These are phyloP conservation scores for Dendrocalamus latiflorus DNA, from an alignment of 202 grass and related monocot genomes.

Conservation along the genomic window DNA sequence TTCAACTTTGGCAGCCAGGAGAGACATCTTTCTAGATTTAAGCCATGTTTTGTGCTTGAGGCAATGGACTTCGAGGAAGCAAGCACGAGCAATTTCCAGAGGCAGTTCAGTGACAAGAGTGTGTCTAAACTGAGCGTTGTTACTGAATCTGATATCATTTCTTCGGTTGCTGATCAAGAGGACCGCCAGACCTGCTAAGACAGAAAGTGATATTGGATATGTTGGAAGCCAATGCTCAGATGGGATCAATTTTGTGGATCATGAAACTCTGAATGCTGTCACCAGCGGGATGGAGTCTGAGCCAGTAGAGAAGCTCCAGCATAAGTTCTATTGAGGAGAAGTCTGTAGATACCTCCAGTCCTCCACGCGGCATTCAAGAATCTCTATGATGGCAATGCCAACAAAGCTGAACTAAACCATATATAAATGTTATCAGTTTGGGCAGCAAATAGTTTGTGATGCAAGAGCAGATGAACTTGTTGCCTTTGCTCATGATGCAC, in stretches of 20 bases:
- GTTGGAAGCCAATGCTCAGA: constrained; percentile 42
- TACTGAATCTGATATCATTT: constrained; percentile 45
- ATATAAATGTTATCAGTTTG: too few species aligned
- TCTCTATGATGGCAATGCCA: background rate
- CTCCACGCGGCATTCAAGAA: background rate
- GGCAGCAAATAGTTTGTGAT: too few species aligned
- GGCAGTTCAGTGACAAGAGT: constrained; percentile 60
- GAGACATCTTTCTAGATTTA: constrained; percentile 36
- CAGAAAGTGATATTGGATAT: constrained; percentile 9
- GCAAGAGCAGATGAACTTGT: background rate
- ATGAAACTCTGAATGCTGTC: constrained; percentile 17
- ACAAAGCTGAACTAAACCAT: background rate
- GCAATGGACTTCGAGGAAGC: constrained; percentile 10
- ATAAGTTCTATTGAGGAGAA: background rate
- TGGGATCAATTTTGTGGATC: constrained; percentile 23
- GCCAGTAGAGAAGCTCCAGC: background rate
- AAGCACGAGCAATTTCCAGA: constrained; percentile 38
- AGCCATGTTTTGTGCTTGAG: constrained; percentile 41
- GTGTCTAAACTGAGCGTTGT: constrained; percentile 38
- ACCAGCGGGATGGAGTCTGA: background rate
- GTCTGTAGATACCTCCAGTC: background rate
- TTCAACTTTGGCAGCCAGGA: constrained; percentile 51
- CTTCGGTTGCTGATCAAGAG: constrained; percentile 35
- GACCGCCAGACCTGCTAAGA: constrained; percentile 8
- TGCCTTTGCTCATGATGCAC: background rate